A percentile compares a stretch with the other conserved stretches of the same genome.
Conservation (phyloP, 129 eudicot species). For the Tanacetum coccineum region DNA sequence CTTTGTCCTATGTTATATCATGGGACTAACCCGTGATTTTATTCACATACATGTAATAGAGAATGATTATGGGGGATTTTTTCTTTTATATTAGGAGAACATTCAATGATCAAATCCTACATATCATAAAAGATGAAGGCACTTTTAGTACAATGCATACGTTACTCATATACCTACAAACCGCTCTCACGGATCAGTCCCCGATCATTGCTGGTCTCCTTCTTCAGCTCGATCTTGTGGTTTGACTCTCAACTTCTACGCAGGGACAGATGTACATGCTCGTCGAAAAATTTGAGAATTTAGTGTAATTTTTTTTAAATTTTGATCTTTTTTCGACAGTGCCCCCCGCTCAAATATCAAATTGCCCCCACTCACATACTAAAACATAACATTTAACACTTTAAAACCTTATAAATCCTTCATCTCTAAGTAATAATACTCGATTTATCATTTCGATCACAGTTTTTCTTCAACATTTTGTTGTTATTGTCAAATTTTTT, state of each 20-base stretch:
- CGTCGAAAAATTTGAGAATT: too few species aligned
- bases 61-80: constrained; percentile 2
- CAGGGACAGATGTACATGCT: too few species aligned
- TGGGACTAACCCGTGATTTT: neutral
- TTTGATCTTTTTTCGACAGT: too few species aligned
- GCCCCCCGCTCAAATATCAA: too few species aligned
- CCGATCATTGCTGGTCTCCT: constrained; percentile 71
- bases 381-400: too few species aligned
- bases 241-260: constrained; percentile 21
- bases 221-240: constrained; percentile 81
- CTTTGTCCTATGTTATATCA: neutral
- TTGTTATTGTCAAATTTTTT: too few species aligned
- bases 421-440: too few species aligned
- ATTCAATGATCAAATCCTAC: constrained; percentile 58
- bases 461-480: too few species aligned
- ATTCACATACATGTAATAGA: neutral
- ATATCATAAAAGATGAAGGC: constrained; percentile 70
- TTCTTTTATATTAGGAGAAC: constrained; percentile 44
- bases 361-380: too few species aligned
- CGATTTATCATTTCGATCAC: too few species aligned
- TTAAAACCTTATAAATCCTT: too few species aligned
- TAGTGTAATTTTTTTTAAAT: too few species aligned
- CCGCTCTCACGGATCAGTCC: constrained; percentile 49
- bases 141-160: constrained; percentile 74
- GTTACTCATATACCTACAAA: constrained; percentile 60